These are phyloP conservation scores for Nemania sp. DNA, from an alignment of 2,329 filamentous ascomycete species.

Conservation along the genomic window DNA sequence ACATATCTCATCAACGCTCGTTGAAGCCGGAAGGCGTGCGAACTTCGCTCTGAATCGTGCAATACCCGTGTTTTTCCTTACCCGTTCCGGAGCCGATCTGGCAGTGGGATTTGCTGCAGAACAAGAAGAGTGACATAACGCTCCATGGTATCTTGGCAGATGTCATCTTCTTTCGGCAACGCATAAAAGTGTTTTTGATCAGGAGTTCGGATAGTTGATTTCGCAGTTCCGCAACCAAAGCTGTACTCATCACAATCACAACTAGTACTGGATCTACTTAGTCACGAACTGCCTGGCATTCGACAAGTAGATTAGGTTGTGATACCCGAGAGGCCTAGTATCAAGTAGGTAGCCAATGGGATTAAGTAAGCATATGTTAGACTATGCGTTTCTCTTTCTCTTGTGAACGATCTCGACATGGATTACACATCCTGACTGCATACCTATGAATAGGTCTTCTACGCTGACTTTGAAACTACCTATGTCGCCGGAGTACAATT, in stretches of 20 bases:
- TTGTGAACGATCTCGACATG: background rate
- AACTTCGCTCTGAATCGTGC: slow-evolving; percentile 18
- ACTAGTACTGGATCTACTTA: slow-evolving; percentile 21
- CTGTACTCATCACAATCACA: slow-evolving; percentile 12
- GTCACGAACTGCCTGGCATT: slow-evolving; percentile 17
- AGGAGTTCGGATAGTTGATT: slow-evolving; percentile 27
- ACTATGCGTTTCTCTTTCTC: background rate
- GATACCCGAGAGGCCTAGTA: slow-evolving; percentile 19
- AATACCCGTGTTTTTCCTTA: slow-evolving; percentile 20
- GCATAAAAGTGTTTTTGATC: slow-evolving; percentile 24
- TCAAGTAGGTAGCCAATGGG: slow-evolving; percentile 18
- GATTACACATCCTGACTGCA: background rate
- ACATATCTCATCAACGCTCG: slow-evolving; percentile 7
- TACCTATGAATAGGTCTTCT: too few relatives aligned
- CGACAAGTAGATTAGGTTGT: slow-evolving; percentile 17
- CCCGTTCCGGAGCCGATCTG: slow-evolving; percentile 20
- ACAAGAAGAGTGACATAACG: slow-evolving; percentile 16
- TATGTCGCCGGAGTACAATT: too few relatives aligned
- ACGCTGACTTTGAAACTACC: too few relatives aligned
- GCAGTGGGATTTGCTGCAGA: slow-evolving; percentile 20
- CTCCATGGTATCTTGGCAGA: slow-evolving; percentile 15
- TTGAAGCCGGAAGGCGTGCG: slow-evolving; percentile 8
- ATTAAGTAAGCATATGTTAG: slow-evolving; percentile 8
- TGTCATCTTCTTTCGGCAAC: slow-evolving; percentile 2
- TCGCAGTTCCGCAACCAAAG: slow-evolving; percentile 16